Base-by-base conservation (phyloP, 2,329 filamentous ascomycete species). In the Aschersonia sp. region DNA sequence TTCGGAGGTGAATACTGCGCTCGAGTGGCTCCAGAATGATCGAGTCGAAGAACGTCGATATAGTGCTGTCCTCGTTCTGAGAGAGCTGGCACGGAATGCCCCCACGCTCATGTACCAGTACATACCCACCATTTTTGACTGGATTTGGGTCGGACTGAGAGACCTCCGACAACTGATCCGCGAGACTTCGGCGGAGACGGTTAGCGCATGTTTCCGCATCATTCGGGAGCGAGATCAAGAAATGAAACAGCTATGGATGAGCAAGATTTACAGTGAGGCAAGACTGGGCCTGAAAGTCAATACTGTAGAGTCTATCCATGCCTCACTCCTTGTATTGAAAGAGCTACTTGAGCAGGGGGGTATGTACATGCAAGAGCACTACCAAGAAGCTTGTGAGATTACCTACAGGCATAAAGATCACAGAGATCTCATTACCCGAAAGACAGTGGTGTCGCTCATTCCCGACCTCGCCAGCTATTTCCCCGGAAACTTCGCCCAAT, bases 281-380 rank as follows among this genome's bases (percentile, higher is more conserved):
- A 75, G 87, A 50, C 74, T 78, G 51, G 89, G 89, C 6, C 80
- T 98, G 55, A 81, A 83, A 61, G 76, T 82, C 46, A 84, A 81
- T 56, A 87, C 87, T 14, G 76, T 94, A 47, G 92, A 98, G 63
- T 84, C 81, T 50, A 83, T 94, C 42, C 94, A 98, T 61, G 92
- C 87, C n/a, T 96, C 90, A 2, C 74, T 98, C 41, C 74, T 98
- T 22, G 88, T 94, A 1, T 75, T 97, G 57, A 94, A 90, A 63
- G 90, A 97, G 66, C 76, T 98, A 44, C 78, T 98, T 14, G 79
- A 92, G 53, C 90, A 95, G 62, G 92, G 92, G 47, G 89, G 88
- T 56, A 98, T 98, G 90, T 98, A 94, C 65, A 97, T 98, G 92
- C 88, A 95, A 58, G 86, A 89, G 40, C 81, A 89, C 60, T 98